These are phyloP conservation scores for Apiotrichum montevideense DNA, from an alignment of 1,284 basidiomycete species.

Conservation along the genomic window DNA sequence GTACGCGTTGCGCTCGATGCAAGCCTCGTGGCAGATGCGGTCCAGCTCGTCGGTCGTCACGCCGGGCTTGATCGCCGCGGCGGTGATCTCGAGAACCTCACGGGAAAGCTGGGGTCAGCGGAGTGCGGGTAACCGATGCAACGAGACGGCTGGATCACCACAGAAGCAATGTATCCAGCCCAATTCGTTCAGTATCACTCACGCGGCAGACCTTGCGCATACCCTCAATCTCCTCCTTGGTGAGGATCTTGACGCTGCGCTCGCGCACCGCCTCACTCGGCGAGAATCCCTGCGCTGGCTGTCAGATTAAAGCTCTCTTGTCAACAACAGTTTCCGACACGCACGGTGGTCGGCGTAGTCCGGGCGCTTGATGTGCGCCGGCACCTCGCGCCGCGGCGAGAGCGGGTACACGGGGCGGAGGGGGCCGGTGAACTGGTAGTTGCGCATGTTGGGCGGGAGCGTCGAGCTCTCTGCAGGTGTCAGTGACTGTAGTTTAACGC, in stretches of 20 bases:
- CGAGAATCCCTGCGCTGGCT: constrained; percentile 40
- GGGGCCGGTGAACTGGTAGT: constrained; percentile 44
- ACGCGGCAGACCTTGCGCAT: constrained; percentile 47
- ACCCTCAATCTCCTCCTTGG: constrained; percentile 45
- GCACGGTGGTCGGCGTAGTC: constrained; percentile 49
- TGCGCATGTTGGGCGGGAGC: constrained; percentile 40
- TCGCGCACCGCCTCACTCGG: constrained; percentile 35
- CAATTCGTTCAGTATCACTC: constrained; percentile 8
- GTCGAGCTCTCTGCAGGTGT: constrained; percentile 28
- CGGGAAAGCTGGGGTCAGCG: constrained; percentile 62
- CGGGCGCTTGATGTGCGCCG: constrained; percentile 41
- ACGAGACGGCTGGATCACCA: no score
- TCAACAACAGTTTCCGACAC: constrained; percentile 10
- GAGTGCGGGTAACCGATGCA: no score
- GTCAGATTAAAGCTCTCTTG: not conserved
- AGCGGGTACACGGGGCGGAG: constrained; percentile 47
- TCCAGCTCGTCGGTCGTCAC: constrained; percentile 95
- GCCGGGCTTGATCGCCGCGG: constrained; percentile 75
- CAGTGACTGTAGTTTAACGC: constrained; percentile 2
- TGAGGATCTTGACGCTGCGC: constrained; percentile 37
- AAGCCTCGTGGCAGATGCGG: constrained; percentile 88
- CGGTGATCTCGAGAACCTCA: constrained; percentile 86
- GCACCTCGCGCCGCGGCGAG: constrained; percentile 38
- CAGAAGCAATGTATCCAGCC: no score
- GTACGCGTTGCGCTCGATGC: constrained; percentile 84